phyloP scores from a whole-genome alignment of 75 land plant species.

The Picea sitchensis region DNA sequence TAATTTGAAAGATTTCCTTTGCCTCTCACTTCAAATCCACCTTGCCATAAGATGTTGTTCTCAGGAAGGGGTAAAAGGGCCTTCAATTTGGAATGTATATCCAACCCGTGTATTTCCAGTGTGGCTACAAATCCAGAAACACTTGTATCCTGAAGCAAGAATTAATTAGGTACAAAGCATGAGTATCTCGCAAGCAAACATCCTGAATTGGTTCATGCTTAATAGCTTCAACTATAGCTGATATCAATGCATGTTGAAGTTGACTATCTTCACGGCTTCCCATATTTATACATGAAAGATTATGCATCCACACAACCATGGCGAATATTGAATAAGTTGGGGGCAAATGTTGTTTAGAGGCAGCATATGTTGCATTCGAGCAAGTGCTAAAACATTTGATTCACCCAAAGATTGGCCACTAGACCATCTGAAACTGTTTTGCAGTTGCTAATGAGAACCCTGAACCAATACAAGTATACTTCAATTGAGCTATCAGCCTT shows the following conservation, averaged over 20 bases:
- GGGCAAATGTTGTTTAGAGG: constrained; percentile 72
- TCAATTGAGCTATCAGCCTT: constrained; percentile 65
- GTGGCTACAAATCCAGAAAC: constrained; percentile 82
- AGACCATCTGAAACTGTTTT: constrained; percentile 76
- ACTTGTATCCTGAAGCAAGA: constrained; percentile 55
- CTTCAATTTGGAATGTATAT: constrained; percentile 41
- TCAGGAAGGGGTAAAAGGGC: constrained; percentile 79
- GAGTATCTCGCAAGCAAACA: constrained; percentile 69
- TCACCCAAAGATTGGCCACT: constrained; percentile 87
- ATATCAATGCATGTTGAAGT: constrained; percentile 35
- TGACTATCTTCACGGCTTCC: constrained; percentile 62
- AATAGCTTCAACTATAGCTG: constrained; percentile 66
- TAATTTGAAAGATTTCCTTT: too few relatives aligned
- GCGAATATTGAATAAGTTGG: constrained; percentile 91
- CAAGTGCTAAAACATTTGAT: constrained; percentile 62
- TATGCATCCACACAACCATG: constrained; percentile 61
- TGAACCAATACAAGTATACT: constrained; percentile 80
- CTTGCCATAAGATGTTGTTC: not conserved
- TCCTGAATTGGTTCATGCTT: constrained; percentile 87
- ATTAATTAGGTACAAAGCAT: constrained; percentile 53
- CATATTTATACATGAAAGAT: constrained; percentile 32
- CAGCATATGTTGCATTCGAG: constrained; percentile 74
- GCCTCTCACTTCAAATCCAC: too few relatives aligned
- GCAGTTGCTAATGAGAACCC: constrained; percentile 82
- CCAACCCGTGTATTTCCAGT: constrained; percentile 63